phyloP scores from a whole-genome alignment of 495 filamentous ascomycete genomes.

The Podospora bellae-mahoneyi region DNA sequence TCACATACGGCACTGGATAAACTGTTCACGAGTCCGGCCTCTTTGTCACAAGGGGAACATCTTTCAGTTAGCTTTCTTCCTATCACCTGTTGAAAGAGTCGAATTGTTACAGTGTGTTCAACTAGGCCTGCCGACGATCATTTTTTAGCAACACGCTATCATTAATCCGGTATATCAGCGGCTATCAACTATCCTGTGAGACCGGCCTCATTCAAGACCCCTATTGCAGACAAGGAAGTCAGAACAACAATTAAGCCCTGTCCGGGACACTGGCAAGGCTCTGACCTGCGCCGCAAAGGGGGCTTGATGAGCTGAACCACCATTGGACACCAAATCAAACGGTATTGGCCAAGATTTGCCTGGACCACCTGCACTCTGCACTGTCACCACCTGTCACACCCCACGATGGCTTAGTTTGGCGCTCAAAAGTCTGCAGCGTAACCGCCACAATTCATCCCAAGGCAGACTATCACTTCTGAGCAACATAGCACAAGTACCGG shows the following conservation, averaged over 20 bases:
- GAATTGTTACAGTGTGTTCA: no score
- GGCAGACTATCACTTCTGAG: neutral
- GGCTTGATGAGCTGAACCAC: neutral
- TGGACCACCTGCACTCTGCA: neutral
- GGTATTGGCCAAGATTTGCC: neutral
- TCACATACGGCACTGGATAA: no score
- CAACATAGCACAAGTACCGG: neutral
- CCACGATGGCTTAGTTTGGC: neutral
- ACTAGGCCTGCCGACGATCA: no score
- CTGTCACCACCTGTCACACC: neutral
- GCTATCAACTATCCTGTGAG: no score
- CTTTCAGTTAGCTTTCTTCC: no score
- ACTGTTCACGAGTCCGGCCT: no score
- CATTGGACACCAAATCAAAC: neutral
- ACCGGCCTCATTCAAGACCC: no score
- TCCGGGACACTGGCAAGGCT: neutral
- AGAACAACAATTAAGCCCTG: neutral
- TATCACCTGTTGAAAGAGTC: no score
- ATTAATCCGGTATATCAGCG: no score
- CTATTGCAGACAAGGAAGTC: neutral
- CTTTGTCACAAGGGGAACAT: no score
- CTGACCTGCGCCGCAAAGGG: neutral
- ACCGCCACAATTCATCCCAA: neutral
- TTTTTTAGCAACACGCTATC: no score
- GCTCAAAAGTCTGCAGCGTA: neutral